These are phyloP conservation scores for Paramecium octaurelia DNA, from an alignment of 73 alveolate species.

Conservation along the genomic window DNA sequence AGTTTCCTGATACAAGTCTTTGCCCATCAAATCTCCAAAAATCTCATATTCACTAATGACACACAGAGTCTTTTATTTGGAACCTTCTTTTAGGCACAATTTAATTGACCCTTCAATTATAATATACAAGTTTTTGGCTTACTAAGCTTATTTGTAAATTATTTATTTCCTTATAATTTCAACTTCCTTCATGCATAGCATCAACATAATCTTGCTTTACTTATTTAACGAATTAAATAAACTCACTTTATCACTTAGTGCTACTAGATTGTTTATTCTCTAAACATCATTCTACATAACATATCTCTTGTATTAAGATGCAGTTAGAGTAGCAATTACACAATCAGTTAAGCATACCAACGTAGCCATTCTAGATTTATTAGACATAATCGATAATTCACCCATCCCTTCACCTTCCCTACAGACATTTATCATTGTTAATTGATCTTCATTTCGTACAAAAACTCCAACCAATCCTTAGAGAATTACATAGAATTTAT, in stretches of 20 bases:
- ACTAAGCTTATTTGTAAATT: background rate
- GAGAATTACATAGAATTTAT: constrained; percentile 49
- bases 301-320: background rate
- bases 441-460: background rate
- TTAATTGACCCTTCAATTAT: background rate
- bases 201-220: background rate
- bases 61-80: background rate
- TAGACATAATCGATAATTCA: background rate
- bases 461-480: constrained; percentile 38
- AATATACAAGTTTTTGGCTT: constrained; percentile 46
- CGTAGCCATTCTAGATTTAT: background rate
- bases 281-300: background rate
- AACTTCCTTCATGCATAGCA: background rate
- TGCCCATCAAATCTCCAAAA: constrained; percentile 13
- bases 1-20: background rate
- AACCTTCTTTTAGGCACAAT: background rate
- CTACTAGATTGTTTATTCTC: background rate
- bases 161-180: constrained; percentile 31
- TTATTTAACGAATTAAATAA: background rate
- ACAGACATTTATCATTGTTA: background rate
- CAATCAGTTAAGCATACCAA: background rate
- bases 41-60: background rate
- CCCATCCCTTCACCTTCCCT: background rate
- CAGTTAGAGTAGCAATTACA: background rate
- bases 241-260: background rate